Evolutionary conservation across 495 filamentous ascomycete species (phyloP).

Genomic region (Podospora pseudoanserina): DNA sequence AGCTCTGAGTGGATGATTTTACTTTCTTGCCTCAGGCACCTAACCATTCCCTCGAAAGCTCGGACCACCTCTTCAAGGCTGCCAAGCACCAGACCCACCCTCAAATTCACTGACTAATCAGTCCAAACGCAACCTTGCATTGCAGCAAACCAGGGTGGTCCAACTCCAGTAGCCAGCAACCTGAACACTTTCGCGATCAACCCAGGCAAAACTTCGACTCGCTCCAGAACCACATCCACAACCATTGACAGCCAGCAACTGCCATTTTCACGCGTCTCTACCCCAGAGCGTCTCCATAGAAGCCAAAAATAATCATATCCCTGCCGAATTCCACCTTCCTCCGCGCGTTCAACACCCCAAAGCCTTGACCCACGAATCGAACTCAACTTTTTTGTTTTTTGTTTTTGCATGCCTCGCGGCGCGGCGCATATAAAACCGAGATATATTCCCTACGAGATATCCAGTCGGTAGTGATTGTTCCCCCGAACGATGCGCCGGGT

Average conservation of each 20-base stretch:
- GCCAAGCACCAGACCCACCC: not conserved
- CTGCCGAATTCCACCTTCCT: not conserved
- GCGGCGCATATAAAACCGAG: not conserved
- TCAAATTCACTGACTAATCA: not conserved
- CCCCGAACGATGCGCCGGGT: slow-evolving; percentile 2
- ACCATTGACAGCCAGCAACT: not conserved
- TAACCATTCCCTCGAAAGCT: not conserved
- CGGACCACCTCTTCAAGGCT: not conserved
- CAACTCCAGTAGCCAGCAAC: not conserved
- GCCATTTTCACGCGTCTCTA: slow-evolving; percentile 21
- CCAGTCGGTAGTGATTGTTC: too few relatives aligned
- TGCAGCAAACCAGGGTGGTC: too few relatives aligned
- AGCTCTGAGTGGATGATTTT: slow-evolving; percentile 12
- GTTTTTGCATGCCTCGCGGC: not conserved
- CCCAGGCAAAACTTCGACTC: not conserved
- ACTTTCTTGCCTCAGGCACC: slow-evolving; percentile 20
- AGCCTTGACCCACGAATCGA: not conserved
- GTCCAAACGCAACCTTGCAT: not conserved
- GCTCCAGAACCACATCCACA: not conserved
- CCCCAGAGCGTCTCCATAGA: not conserved
- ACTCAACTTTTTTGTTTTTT: not conserved
- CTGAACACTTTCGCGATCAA: slow-evolving; percentile 3
- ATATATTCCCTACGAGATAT: not conserved
- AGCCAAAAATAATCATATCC: not conserved
- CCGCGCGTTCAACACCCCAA: not conserved